These are phyloP conservation scores for Psophocarpus tetragonolobus DNA, from an alignment of 306 rosid species.

Conservation along the genomic window DNA sequence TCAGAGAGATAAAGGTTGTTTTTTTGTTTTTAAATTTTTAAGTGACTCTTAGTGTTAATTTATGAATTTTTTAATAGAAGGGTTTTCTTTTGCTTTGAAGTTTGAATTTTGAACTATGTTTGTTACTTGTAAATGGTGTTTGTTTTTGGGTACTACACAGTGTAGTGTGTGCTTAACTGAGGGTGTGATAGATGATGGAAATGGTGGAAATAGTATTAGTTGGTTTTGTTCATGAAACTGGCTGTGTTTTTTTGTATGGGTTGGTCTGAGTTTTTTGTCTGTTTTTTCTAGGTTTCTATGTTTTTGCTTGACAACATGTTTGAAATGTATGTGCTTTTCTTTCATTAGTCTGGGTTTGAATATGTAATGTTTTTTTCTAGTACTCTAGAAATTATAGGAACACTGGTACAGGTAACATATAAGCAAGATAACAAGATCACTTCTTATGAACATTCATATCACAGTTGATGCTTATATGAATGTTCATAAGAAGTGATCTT, in stretches of 20 bases:
- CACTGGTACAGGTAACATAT: conserved; percentile 12
- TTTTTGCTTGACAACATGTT: not conserved
- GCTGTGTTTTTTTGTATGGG: conserved; percentile 11
- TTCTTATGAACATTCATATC: not conserved
- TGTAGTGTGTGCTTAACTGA: not conserved
- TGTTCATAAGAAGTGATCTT: not conserved
- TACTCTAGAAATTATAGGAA: not conserved
- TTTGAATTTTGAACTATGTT: not conserved
- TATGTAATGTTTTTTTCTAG: not conserved
- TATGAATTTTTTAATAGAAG: not conserved
- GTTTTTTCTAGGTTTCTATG: not conserved
- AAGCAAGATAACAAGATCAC: not conserved
- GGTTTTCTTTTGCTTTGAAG: not conserved
- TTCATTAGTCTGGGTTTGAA: not conserved
- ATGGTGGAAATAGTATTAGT: not conserved
- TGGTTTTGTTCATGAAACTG: conserved; percentile 23
- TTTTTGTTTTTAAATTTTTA: not conserved
- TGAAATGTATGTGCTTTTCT: not conserved
- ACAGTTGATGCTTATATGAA: too few species aligned
- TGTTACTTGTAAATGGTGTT: not conserved
- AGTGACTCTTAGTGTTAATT: not conserved
- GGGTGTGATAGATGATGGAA: not conserved
- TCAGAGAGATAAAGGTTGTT: conserved; percentile 37
- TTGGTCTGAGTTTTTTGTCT: not conserved
- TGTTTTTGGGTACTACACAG: not conserved